Base-by-base conservation (phyloP, 805 yeast genomes). In the Limtongia smithiae region DNA sequence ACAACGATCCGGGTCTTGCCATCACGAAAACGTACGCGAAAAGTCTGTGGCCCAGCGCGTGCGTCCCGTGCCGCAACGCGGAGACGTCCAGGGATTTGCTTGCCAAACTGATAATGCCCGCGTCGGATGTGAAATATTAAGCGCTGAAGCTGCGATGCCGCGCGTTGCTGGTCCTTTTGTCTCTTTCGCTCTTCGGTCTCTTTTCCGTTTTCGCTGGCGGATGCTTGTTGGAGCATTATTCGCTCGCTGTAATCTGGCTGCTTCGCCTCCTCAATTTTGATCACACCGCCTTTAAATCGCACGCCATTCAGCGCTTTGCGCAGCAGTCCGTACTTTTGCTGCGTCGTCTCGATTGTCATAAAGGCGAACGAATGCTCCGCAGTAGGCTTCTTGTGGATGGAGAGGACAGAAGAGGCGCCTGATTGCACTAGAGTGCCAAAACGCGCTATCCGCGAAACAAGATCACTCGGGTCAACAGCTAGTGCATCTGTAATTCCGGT, bases 221-320 rank as follows among this genome's bases (percentile, higher is more conserved):
- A n/a, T n/a, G n/a, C n/a, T n/a, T n/a, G n/a, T n/a, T n/a, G n/a
- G n/a, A n/a, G n/a, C n/a, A n/a, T n/a, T n/a, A n/a, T n/a, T n/a
- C n/a, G n/a, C n/a, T n/a, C n/a, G n/a, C n/a, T n/a, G n/a, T 68
- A 84, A 37, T 70, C 71, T 0, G 80, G 80, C 2, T 32, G 15
- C 57, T 75, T 78, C 2, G 97, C 96, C 38, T 69, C 64, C 44
- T 75, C 79, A 8, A 91, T 68, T 2, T 72, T 71, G 31, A 91
- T 65, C 45, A 75, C 78, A 22, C 83, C 73, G 2, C 95, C 95
- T 74, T 85, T 87, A 67, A 75, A 91, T 22, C 76, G 77, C 1
- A 83, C 77, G 27, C 90, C 93, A 63, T 87, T 77, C 55, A 86
- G 75, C 0, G 84, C 71, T 5, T 68, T 64, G 50, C 75, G 74